Evolutionary conservation across 1,284 basidiomycete species (phyloP).

Genomic region (Entoloma clypeatum): DNA sequence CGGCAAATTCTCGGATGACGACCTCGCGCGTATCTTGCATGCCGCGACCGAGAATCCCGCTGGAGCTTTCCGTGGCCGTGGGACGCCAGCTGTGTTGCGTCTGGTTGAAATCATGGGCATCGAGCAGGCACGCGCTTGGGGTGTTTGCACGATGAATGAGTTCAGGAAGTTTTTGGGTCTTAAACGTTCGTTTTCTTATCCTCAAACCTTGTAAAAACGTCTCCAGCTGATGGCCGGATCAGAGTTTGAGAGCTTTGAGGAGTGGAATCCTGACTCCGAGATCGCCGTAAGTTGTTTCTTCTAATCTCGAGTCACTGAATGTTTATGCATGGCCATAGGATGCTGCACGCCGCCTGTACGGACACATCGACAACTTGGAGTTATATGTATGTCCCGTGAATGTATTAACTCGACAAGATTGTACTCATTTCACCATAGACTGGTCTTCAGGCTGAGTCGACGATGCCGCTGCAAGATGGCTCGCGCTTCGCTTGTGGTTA

Average conservation of each 20-base stretch:
- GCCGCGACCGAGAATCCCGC: slow-evolving; percentile 39
- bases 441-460: slow-evolving; percentile 49
- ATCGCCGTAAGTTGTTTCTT: slow-evolving; percentile 31
- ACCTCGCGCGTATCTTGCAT: slow-evolving; percentile 29
- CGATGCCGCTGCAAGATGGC: slow-evolving; percentile 45
- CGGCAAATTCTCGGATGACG: slow-evolving; percentile 11
- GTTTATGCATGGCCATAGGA: slow-evolving; percentile 16
- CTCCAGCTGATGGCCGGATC: neutral
- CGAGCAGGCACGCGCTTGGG: slow-evolving; percentile 35
- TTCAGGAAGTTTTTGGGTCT: slow-evolving; percentile 45
- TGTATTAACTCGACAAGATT: neutral
- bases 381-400: slow-evolving; percentile 43
- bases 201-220: neutral
- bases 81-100: slow-evolving; percentile 37
- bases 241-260: slow-evolving; percentile 43
- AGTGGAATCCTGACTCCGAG: slow-evolving; percentile 50
- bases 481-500: slow-evolving; percentile 48
- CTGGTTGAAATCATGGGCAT: slow-evolving; percentile 46
- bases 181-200: slow-evolving; percentile 26
- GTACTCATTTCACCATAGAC: slow-evolving; percentile 28
- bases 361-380: slow-evolving; percentile 50
- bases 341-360: slow-evolving; percentile 46
- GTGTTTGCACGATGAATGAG: slow-evolving; percentile 49
- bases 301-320: neutral
- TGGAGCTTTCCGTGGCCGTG: slow-evolving; percentile 39